Evolutionary conservation across 306 rosid genomes (phyloP), one percentile per base, ranked within the genome.

Genomic region (Medicago arabica): DNA sequence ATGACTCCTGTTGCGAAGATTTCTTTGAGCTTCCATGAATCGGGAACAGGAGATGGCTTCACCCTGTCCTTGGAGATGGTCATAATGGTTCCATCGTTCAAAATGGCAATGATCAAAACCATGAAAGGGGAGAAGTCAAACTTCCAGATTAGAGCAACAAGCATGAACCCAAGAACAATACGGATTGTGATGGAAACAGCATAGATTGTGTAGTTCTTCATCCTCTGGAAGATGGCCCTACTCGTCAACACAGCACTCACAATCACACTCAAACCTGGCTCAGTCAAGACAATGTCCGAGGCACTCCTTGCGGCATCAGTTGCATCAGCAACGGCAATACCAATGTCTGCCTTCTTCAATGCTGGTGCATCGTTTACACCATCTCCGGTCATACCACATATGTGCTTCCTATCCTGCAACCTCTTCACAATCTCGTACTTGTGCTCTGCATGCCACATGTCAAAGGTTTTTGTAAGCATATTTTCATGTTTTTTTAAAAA

Each of bases 321-420:
- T 77, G 97, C 97, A 76, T 90, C 97, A 7, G 83, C 97, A 73
- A 92, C 97, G 0, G 97, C 97, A 71, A 90, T 92, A 8, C 97
- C 97, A 41, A 92, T 92, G 82, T 92, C 97, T 47, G 96, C 97
- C 75, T 66, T 90, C 87, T 90, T 92, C 18, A 92, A 89, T 13
- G 97, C 97, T 7, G 97, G 97, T 50, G 97, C 96, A 19, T 92
- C 97, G 17, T 92, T 92, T 16, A 92, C 97, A 68, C 97, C 97
- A 66, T 92, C 97, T 66, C 97, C 97, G 1, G 96, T 92, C 97
- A 92, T 92, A 25, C 97, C 96, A 76, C 85, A 77, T 3, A 92
- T 92, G 78, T 92, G 96, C 0, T 92, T 87, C 77, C 72, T 87
- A 7, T 90, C 93, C 47, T 92, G 97, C 31, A 92, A 81, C 83